A percentile compares a stretch with the other conserved stretches of the same genome.
Evolutionary conservation across 495 filamentous ascomycete genomes (phyloP).

Genomic region (Polyplosphaeria fusca): DNA sequence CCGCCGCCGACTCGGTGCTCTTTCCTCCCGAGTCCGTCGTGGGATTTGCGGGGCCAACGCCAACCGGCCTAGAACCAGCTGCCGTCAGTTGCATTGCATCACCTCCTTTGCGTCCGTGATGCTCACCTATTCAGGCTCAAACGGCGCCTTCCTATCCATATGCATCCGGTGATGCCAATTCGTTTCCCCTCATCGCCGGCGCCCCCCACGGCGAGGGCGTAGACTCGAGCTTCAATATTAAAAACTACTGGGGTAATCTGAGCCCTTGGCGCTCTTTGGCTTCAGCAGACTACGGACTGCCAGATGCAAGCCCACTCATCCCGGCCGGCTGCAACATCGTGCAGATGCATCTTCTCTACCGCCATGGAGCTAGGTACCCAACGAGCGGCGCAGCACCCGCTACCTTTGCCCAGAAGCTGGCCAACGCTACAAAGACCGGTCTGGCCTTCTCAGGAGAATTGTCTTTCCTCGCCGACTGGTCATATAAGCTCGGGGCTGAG

Average conservation of each 20-base stretch:
- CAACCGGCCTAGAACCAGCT: slow-evolving; percentile 4
- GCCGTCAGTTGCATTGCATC: too few relatives aligned
- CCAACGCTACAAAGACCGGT: slow-evolving; percentile 10
- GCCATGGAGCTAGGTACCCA: slow-evolving; percentile 26
- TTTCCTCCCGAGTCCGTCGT: slow-evolving; percentile 7
- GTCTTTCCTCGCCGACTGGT: slow-evolving; percentile 16
- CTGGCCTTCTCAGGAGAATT: slow-evolving; percentile 19
- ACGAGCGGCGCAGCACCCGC: slow-evolving; percentile 14
- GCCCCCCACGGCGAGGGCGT: not conserved
- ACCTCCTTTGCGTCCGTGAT: too few relatives aligned
- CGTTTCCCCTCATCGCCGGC: not conserved
- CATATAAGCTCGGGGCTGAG: slow-evolving; percentile 27
- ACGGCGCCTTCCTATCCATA: slow-evolving; percentile 1
- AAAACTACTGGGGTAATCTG: slow-evolving; percentile 13
- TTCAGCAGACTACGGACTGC: slow-evolving; percentile 9
- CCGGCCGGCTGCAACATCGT: slow-evolving; percentile 18
- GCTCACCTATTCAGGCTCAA: too few relatives aligned
- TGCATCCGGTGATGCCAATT: not conserved
- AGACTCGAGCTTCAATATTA: slow-evolving; percentile 1
- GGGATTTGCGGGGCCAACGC: slow-evolving; percentile 6
- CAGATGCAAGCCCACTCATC: slow-evolving; percentile 17
- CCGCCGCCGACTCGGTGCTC: not conserved
- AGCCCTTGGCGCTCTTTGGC: slow-evolving; percentile 3
- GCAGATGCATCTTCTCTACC: slow-evolving; percentile 23
- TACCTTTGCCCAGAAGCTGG: slow-evolving; percentile 13